These are phyloP conservation scores for Pleurotus platypus DNA, from an alignment of 768 basidiomycete genomes.

Conservation along the genomic window DNA sequence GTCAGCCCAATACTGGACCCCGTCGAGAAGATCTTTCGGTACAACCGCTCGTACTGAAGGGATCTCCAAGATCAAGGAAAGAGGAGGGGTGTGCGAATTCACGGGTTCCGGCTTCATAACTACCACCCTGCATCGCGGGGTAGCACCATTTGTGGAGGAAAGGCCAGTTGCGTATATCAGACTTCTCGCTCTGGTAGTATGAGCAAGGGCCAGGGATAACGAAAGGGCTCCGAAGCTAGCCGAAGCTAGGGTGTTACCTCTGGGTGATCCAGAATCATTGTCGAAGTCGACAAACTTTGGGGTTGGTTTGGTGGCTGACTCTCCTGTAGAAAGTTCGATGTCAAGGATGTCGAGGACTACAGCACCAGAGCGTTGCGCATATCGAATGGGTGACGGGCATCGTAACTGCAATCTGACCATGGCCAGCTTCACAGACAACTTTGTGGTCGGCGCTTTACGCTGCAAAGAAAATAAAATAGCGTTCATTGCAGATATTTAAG, in stretches of 20 bases:
- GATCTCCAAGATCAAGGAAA: constrained; percentile 37
- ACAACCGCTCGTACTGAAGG: constrained; percentile 64
- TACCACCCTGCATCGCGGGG: constrained; percentile 30
- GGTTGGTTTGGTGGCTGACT: constrained; percentile 16
- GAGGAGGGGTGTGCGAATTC: constrained; percentile 12
- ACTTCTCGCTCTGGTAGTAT: constrained; percentile 34
- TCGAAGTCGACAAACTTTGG: constrained; percentile 25
- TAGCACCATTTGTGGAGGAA: constrained; percentile 15
- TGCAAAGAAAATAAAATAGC: constrained; percentile 1
- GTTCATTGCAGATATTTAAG: too few species aligned
- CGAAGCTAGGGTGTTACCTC: constrained; percentile 27
- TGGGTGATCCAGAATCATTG: background rate
- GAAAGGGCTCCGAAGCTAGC: constrained; percentile 43
- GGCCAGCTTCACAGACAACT: constrained; percentile 35
- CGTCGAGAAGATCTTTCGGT: constrained; percentile 66
- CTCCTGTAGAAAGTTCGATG: constrained; percentile 34
- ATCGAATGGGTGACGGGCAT: constrained; percentile 52
- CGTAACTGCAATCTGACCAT: constrained; percentile 68
- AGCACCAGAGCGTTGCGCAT: constrained; percentile 59
- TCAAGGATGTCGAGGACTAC: constrained; percentile 62
- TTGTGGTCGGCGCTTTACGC: constrained; percentile 8
- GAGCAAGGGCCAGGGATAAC: constrained; percentile 41
- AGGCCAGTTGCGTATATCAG: constrained; percentile 53
- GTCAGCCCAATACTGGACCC: constrained; percentile 85
- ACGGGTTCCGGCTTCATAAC: constrained; percentile 23